A percentile compares a stretch with the other conserved stretches of the same genome.
phyloP scores from a whole-genome alignment of 495 filamentous ascomycete genomes.

The Aspergillus conjunctus region DNA sequence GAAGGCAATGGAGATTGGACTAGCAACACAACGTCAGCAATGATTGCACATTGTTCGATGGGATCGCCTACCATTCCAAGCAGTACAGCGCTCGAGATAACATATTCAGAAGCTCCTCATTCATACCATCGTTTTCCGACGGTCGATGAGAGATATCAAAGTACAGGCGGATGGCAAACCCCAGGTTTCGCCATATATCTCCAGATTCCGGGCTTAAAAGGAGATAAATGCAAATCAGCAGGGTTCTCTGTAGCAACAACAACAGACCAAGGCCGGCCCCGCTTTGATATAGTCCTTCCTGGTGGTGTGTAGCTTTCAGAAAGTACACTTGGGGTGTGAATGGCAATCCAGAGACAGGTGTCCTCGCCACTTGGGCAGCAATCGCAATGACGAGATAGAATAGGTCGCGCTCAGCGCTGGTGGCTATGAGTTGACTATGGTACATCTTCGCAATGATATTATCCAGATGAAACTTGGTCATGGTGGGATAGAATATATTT shows the following conservation, averaged over 20 bases:
- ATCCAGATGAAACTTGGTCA: not conserved
- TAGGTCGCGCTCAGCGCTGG: not conserved
- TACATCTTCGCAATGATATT: not conserved
- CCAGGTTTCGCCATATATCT: not conserved
- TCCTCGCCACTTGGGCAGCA: not conserved
- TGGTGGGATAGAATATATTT: not conserved
- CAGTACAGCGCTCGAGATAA: not conserved
- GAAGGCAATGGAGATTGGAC: not conserved
- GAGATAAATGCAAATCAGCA: not conserved
- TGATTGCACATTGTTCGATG: not conserved
- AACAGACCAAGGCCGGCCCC: not conserved
- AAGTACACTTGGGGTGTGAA: not conserved
- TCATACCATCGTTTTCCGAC: not conserved
- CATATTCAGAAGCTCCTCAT: not conserved
- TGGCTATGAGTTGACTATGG: not conserved
- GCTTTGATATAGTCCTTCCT: not conserved
- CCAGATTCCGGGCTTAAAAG: not conserved
- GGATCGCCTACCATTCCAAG: not conserved
- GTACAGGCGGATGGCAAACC: slow-evolving; percentile 1
- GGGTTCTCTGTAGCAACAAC: not conserved
- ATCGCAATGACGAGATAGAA: not conserved
- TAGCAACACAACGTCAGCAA: not conserved
- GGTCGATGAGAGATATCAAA: slow-evolving; percentile 1
- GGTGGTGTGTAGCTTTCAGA: not conserved
- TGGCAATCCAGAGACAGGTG: not conserved